Percentiles rank a stretch among this genome's conserved stretches.
These are phyloP conservation scores for Botrytis elliptica DNA, from an alignment of 2,329 filamentous ascomycete genomes.

Conservation along the genomic window DNA sequence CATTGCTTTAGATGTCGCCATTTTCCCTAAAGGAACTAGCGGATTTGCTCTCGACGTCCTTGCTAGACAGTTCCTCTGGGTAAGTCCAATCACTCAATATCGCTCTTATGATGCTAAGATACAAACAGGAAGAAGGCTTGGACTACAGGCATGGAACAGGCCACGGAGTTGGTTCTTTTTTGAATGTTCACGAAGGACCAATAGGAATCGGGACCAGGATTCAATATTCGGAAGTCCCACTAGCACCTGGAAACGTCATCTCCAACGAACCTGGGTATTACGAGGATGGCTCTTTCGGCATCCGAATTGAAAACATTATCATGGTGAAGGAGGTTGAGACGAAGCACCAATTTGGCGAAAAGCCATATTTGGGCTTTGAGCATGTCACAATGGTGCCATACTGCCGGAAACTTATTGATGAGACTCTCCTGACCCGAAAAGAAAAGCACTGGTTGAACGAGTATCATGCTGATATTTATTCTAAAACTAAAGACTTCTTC, in stretches of 20 bases:
- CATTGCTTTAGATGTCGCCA: conserved; percentile 79
- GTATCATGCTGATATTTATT: conserved; percentile 77
- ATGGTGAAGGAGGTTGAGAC: conserved; percentile 89
- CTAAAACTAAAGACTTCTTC: conserved; percentile 79
- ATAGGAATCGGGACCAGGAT: conserved; percentile 93
- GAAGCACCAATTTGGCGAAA: conserved; percentile 84
- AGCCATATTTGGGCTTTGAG: conserved; percentile 92
- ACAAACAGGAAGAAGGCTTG: conserved; percentile 64
- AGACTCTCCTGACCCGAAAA: conserved; percentile 63
- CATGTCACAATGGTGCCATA: conserved; percentile 97
- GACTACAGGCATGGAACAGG: conserved; percentile 97
- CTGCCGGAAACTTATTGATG: conserved; percentile 83
- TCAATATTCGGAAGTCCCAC: conserved; percentile 85
- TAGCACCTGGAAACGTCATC: conserved; percentile 89
- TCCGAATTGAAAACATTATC: conserved; percentile 94
- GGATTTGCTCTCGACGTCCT: conserved; percentile 88
- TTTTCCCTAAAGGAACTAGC: conserved; percentile 93
- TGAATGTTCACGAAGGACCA: conserved; percentile 97
- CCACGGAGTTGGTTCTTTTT: conserved; percentile 89
- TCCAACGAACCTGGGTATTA: conserved; percentile 98
- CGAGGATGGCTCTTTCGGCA: conserved; percentile 90
- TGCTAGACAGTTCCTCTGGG: conserved; percentile 90
- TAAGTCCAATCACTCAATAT: conserved; percentile 42
- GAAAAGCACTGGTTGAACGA: conserved; percentile 87
- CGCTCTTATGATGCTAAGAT: conserved; percentile 18